Evolutionary conservation across 202 grass and related monocot genomes (phyloP).

Genomic region (Dendrocalamus latiflorus): DNA sequence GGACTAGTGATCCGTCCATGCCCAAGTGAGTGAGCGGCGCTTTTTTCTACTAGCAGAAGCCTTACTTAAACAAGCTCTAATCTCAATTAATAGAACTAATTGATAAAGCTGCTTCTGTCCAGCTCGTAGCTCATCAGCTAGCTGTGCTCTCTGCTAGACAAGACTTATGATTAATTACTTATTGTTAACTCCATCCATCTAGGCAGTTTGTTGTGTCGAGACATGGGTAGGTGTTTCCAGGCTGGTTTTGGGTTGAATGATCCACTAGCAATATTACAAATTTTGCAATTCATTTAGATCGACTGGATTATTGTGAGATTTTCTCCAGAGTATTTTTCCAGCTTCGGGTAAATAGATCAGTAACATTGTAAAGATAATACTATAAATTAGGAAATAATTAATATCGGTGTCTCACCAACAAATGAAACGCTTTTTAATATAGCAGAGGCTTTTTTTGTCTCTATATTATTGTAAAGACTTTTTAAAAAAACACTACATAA

Average conservation of each 20-base stretch:
- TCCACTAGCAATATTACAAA: background rate
- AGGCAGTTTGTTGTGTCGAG: conserved; percentile 6
- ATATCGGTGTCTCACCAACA: background rate
- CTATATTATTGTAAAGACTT: no score
- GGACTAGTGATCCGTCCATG: conserved; percentile 3
- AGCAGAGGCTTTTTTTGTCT: no score
- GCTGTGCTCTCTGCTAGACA: background rate
- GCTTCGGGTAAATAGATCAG: background rate
- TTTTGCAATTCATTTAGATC: background rate
- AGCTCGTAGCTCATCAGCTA: background rate
- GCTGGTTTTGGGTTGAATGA: background rate
- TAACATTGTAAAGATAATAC: background rate
- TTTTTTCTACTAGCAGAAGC: background rate
- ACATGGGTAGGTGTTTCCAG: conserved; percentile 5
- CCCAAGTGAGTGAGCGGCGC: background rate
- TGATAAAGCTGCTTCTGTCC: background rate
- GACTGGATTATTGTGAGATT: background rate
- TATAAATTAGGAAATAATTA: background rate
- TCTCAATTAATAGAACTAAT: background rate
- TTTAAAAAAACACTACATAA: no score
- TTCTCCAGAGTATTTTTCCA: background rate
- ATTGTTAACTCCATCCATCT: conserved; percentile 32
- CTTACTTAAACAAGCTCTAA: background rate
- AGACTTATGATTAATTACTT: conserved; percentile 30
- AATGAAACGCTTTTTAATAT: background rate